Percentiles rank a stretch among this genome's conserved stretches.
Evolutionary conservation across 129 eudicot genomes (phyloP).

Genomic region (Rutidosis leptorrhynchoides): DNA sequence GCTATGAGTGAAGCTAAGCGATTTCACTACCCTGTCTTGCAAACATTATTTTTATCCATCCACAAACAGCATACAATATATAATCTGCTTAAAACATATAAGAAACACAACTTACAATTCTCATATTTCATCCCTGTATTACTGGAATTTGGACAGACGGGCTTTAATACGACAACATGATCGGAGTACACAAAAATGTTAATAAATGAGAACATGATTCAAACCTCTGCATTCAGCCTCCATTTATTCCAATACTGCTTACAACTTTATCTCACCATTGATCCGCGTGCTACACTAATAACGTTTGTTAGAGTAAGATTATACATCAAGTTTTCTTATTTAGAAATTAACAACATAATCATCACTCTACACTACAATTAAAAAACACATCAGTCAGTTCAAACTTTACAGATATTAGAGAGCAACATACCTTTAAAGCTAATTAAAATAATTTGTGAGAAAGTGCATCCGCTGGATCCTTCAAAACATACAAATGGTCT

Average conservation of each 20-base stretch:
- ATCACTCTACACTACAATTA: too few species aligned
- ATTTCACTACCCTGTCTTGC: too few species aligned
- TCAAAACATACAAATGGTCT: slow-evolving; percentile 14
- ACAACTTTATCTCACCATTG: too few species aligned
- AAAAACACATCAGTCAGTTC: neutral
- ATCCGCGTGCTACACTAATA: too few species aligned
- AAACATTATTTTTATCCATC: too few species aligned
- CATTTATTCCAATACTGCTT: too few species aligned
- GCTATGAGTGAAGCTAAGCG: neutral
- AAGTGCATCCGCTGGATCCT: slow-evolving; percentile 76
- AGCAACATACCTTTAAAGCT: slow-evolving; percentile 52
- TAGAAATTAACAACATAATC: neutral
- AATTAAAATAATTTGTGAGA: slow-evolving; percentile 75
- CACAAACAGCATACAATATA: too few species aligned
- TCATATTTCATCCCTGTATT: neutral
- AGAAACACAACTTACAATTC: neutral
- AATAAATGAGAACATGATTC: neutral
- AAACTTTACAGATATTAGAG: neutral
- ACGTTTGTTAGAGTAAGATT: too few species aligned
- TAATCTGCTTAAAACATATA: neutral
- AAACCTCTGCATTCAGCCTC: neutral
- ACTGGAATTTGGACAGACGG: neutral
- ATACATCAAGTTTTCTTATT: neutral
- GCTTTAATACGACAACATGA: neutral
- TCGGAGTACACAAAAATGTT: neutral